Evolutionary conservation across 805 yeast species (phyloP), one percentile per base, ranked within the genome.

Genomic region (Barnettozyma botsteinii): DNA sequence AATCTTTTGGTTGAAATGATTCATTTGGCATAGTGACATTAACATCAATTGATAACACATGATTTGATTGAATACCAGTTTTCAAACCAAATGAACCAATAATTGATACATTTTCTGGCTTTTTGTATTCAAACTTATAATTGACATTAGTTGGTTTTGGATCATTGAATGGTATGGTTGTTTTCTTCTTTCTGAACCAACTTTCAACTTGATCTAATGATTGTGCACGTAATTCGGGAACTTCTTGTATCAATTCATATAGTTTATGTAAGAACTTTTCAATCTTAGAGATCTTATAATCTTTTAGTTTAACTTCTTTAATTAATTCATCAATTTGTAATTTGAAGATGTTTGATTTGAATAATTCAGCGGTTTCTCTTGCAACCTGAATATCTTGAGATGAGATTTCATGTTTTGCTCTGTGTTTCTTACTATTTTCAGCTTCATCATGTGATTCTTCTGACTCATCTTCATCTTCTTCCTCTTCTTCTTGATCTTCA

Each of bases 341-440:
- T 61, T 93, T 93, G 78, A 93, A 91, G 40, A 93, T 88, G 62
- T 89, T 93, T 8, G 96, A 87, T 56, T 89, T 87, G 77, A 89
- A 93, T 33, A 91, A 66, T 60, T 89, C 97, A 1, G 95, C 93
- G 1, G 97, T 85, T 60, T 89, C 97, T 52, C 95, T 74, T 1
- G 96, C 96, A 3, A 84, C 73, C 53, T 91, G 96, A 33, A 91
- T 79, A 43, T 93, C 96, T 51, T 86, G 89, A 0, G 93, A 79
- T 0, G 84, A 66, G n/a, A 29, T 18, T 29, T 18, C 19, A 78
- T 53, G 9, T 29, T 38, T 20, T 35, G 37, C 31, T 23, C 41
- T 14, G 15, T 19, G 13, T 38, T 34, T 48, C 68, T 8, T 31
- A 31, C 8, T 26, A 14, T 19, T 34, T 12, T 48, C 54, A 17